phyloP scores from a whole-genome alignment of 441 rosid genomes.

The Hypseocharis bilobata region DNA sequence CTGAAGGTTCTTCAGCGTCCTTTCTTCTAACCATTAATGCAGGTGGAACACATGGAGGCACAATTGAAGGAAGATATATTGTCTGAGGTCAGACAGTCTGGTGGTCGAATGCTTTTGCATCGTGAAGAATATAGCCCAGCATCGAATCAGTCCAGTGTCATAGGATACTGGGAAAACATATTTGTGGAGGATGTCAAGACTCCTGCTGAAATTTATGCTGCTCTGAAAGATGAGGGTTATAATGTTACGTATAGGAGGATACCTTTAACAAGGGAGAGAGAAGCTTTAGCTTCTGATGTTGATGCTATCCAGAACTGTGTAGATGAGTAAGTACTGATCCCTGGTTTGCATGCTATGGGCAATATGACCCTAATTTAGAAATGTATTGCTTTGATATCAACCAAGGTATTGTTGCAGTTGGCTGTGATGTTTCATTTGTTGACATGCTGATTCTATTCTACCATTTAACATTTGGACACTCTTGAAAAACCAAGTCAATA shows the following conservation, averaged over 20 bases:
- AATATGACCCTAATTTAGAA: not conserved
- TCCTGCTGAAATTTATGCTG: constrained; percentile 81
- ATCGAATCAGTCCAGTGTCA: constrained; percentile 65
- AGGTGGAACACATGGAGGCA: constrained; percentile 90
- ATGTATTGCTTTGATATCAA: not conserved
- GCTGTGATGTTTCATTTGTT: not conserved
- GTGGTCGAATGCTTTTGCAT: constrained; percentile 87
- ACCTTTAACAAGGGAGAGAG: constrained; percentile 91
- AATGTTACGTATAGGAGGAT: constrained; percentile 66
- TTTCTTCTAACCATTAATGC: constrained; percentile 19
- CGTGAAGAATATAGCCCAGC: constrained; percentile 79
- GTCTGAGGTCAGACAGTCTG: constrained; percentile 60
- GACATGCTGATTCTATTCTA: not conserved
- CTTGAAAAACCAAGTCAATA: too few species aligned
- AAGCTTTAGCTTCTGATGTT: constrained; percentile 82
- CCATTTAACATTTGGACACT: too few species aligned
- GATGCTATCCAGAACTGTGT: constrained; percentile 72
- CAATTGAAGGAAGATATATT: constrained; percentile 83
- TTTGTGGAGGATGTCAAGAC: constrained; percentile 75
- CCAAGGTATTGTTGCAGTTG: constrained; percentile 5
- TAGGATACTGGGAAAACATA: constrained; percentile 94
- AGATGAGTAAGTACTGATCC: constrained; percentile 58
- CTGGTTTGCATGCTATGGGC: constrained; percentile 2
- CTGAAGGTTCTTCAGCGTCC: constrained; percentile 16
- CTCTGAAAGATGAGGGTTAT: constrained; percentile 62